phyloP scores from a whole-genome alignment of 129 eudicot species.

The Flaveria ramosissima region DNA sequence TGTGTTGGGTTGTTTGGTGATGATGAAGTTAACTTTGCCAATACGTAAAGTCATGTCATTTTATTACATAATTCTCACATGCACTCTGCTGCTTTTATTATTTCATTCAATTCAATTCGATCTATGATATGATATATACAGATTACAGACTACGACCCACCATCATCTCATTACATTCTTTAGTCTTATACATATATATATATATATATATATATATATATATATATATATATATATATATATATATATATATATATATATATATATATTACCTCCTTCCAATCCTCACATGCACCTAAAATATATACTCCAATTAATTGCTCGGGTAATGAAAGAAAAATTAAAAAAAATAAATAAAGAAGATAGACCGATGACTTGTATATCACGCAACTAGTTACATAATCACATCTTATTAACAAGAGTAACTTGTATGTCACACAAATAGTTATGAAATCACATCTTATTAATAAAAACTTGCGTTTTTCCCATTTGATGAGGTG shows the following conservation, averaged over 20 bases:
- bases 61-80: slow-evolving; percentile 31
- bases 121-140: not conserved
- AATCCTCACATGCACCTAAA: not conserved
- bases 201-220: no score
- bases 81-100: slow-evolving; percentile 2
- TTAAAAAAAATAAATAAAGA: no score
- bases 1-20: slow-evolving; percentile 35
- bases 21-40: slow-evolving; percentile 24
- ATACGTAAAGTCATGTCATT: slow-evolving; percentile 33
- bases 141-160: slow-evolving; percentile 29
- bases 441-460: no score
- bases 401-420: not conserved
- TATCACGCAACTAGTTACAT: not conserved
- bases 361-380: not conserved
- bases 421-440: no score
- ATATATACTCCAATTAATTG: not conserved
- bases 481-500: no score
- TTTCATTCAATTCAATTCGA: slow-evolving; percentile 3
- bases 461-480: no score
- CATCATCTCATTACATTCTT: slow-evolving; percentile 9
- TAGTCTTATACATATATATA: no score
- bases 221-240: no score
- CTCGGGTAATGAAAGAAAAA: not conserved
- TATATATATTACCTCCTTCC: not conserved
- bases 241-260: no score